Conservation (phyloP, 2,329 filamentous ascomycete genomes). For the Pseudopithomyces chartarum region DNA sequence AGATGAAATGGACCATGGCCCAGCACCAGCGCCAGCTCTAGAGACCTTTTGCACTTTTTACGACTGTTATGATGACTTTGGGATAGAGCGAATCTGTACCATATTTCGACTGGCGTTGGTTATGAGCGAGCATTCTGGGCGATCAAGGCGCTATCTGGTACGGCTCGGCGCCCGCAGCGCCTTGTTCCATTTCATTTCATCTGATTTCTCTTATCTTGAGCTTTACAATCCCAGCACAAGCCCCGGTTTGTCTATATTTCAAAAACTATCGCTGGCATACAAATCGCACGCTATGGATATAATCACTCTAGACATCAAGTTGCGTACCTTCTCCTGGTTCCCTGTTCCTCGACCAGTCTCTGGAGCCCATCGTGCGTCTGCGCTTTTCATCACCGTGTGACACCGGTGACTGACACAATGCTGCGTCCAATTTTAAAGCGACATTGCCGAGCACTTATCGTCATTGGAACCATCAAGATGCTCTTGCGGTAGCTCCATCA, state of each 20-base stretch:
- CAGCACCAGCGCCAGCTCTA: constrained; percentile 32
- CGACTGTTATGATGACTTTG: constrained; percentile 13
- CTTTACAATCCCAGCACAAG: not conserved
- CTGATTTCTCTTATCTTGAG: no score
- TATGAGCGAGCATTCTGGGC: constrained; percentile 10
- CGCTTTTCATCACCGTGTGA: no score
- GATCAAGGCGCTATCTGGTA: constrained; percentile 9
- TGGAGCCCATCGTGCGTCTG: not conserved
- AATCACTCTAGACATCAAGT: not conserved
- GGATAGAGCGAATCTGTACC: constrained; percentile 11
- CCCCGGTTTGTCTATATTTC: not conserved
- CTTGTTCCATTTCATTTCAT: no score
- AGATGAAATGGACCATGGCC: constrained; percentile 72
- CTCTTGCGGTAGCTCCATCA: no score
- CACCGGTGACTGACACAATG: not conserved
- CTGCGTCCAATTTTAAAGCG: not conserved
- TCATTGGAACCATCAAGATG: no score
- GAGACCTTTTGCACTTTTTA: constrained; percentile 1
- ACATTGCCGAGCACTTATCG: no score
- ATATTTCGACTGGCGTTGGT: constrained; percentile 10
- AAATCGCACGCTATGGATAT: not conserved
- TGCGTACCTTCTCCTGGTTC: not conserved
- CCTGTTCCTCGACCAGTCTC: not conserved
- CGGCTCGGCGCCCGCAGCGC: constrained; percentile 1
- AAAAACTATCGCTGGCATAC: not conserved